Conservation (phyloP, 2,329 filamentous ascomycete genomes). For the Tolypocladium nubicola region DNA sequence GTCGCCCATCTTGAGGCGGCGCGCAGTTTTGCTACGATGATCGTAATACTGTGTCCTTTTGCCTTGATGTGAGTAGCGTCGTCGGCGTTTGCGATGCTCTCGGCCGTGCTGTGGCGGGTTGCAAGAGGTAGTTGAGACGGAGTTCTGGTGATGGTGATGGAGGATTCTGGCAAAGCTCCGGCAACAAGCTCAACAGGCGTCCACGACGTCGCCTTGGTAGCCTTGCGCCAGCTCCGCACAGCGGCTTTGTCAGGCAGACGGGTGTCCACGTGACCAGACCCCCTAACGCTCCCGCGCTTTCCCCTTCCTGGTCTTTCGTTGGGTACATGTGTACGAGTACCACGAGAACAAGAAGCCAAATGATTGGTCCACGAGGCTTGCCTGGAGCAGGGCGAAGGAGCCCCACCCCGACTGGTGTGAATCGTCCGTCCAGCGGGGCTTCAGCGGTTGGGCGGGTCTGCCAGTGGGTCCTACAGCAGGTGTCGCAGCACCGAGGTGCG, state of each 20-base stretch:
- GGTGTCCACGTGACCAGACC: neutral
- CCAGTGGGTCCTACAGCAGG: neutral
- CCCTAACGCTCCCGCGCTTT: neutral
- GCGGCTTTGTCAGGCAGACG: neutral
- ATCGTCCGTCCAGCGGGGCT: neutral
- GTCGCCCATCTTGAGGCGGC: constrained; percentile 61
- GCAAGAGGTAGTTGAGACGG: neutral
- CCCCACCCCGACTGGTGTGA: neutral
- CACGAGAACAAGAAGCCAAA: neutral
- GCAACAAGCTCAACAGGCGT: neutral
- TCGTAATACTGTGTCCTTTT: neutral
- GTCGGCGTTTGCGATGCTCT: neutral
- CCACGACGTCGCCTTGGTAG: neutral
- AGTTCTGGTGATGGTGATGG: neutral
- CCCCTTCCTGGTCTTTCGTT: neutral
- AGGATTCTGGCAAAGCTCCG: neutral
- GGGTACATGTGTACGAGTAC: too few relatives aligned
- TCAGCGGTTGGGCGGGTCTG: neutral
- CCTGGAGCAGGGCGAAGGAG: neutral
- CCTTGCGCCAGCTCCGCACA: neutral
- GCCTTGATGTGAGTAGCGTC: neutral
- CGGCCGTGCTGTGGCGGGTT: neutral
- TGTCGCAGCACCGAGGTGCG: neutral
- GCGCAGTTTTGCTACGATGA: neutral
- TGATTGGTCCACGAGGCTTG: neutral